phyloP scores from a whole-genome alignment of 2,329 filamentous ascomycete genomes.

The Lecanoromycetidae sp. region DNA sequence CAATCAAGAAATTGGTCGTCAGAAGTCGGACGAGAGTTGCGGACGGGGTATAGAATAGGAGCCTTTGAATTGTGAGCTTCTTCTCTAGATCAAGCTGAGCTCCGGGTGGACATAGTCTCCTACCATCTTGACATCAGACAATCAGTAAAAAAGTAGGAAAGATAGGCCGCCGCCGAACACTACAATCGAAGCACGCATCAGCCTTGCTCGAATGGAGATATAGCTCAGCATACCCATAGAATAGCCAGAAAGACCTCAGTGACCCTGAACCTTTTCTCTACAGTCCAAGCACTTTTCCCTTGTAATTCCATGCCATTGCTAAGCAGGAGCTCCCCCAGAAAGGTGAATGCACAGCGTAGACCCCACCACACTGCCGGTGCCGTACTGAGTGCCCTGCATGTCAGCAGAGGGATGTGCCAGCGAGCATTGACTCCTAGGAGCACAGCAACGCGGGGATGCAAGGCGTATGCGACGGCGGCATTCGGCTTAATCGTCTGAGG shows the following conservation, averaged over 20 bases:
- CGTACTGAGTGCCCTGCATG: constrained; percentile 60
- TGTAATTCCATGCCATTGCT: constrained; percentile 21
- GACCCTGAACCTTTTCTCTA: constrained; percentile 41
- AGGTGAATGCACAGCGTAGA: constrained; percentile 54
- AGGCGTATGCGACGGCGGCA: constrained; percentile 28
- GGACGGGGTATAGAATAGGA: constrained; percentile 66
- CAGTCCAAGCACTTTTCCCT: constrained; percentile 9
- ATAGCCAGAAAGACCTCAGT: constrained; percentile 61
- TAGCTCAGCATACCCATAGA: constrained; percentile 50
- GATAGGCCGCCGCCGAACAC: constrained; percentile 65
- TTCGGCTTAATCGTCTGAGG: constrained; percentile 19
- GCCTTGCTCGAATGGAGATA: background rate
- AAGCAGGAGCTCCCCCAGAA: constrained; percentile 48
- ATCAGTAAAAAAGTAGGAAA: constrained; percentile 74
- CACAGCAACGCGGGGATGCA: constrained; percentile 68
- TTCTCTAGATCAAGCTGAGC: background rate
- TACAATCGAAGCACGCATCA: constrained; percentile 24
- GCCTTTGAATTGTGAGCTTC: constrained; percentile 37
- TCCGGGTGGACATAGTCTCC: constrained; percentile 25
- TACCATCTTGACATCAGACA: constrained; percentile 75
- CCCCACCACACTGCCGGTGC: constrained; percentile 62
- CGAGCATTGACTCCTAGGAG: constrained; percentile 58
- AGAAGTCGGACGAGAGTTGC: constrained; percentile 70
- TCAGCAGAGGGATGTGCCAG: constrained; percentile 63
- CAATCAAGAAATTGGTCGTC: constrained; percentile 61